These are phyloP conservation scores for Ceratocystis huliohia DNA, from an alignment of 2,329 filamentous ascomycete genomes.

Conservation along the genomic window DNA sequence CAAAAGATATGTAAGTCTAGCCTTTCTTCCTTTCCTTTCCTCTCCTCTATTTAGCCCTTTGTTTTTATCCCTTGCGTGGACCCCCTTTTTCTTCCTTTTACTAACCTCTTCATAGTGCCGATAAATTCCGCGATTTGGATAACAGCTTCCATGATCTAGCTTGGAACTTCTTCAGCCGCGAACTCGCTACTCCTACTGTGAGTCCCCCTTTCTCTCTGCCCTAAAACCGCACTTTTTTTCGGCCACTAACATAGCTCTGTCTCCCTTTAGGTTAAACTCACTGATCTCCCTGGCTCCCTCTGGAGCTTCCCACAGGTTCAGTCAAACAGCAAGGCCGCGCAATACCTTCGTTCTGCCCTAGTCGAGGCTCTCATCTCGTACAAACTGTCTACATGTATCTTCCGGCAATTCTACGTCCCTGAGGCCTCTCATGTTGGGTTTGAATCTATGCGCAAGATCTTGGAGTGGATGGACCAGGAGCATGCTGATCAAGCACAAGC, in stretches of 20 bases:
- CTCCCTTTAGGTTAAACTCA: slow-evolving; percentile 13
- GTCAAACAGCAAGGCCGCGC: slow-evolving; percentile 20
- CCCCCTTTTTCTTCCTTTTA: background rate
- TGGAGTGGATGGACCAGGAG: slow-evolving; percentile 19
- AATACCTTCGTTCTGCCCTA: slow-evolving; percentile 17
- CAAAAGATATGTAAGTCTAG: slow-evolving; percentile 20
- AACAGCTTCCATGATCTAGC: slow-evolving; percentile 20
- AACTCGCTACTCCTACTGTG: slow-evolving; percentile 13
- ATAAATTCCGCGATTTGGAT: slow-evolving; percentile 20
- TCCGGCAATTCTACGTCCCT: slow-evolving; percentile 19
- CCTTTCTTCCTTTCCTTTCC: no score
- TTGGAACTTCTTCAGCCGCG: slow-evolving; percentile 19
- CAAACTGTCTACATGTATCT: slow-evolving; percentile 17
- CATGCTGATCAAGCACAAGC: slow-evolving; percentile 19
- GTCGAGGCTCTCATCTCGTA: slow-evolving; percentile 19
- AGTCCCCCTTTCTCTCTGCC: background rate
- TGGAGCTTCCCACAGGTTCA: slow-evolving; percentile 16
- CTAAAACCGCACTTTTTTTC: background rate
- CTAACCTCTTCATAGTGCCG: slow-evolving; percentile 9
- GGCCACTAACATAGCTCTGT: background rate
- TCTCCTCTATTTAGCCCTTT: background rate
- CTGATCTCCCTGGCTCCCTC: slow-evolving; percentile 14
- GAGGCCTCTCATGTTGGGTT: slow-evolving; percentile 15
- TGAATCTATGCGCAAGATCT: slow-evolving; percentile 16
- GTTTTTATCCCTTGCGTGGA: background rate